A percentile compares a stretch with the other conserved stretches of the same genome.
phyloP scores from a whole-genome alignment of 1,284 basidiomycete genomes.

The Xanthoconium separans region DNA sequence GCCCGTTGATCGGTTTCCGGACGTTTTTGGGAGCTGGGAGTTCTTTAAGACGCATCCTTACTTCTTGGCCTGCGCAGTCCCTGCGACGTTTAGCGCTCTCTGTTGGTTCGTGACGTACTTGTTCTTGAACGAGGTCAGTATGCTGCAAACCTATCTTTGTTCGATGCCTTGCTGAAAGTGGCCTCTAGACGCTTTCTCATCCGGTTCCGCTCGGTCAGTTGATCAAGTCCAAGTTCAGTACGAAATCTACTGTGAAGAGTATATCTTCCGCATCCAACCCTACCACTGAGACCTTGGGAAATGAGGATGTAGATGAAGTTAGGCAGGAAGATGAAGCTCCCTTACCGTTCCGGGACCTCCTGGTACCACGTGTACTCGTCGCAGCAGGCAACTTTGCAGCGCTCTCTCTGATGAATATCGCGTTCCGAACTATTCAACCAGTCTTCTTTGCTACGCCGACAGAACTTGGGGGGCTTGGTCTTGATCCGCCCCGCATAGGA shows the following conservation, averaged over 20 bases:
- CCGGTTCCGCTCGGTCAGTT: conserved; percentile 18
- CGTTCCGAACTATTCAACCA: conserved; percentile 65
- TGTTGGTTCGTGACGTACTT: conserved; percentile 58
- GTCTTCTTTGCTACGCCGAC: conserved; percentile 69
- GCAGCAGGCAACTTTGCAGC: conserved; percentile 65
- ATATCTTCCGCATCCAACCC: neutral
- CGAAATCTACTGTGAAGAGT: neutral
- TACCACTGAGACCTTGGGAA: conserved; percentile 17
- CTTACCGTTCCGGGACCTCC: conserved; percentile 49
- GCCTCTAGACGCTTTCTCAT: conserved; percentile 22
- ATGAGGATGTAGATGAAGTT: conserved; percentile 20
- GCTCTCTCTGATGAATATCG: conserved; percentile 67
- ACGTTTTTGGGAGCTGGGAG: conserved; percentile 55
- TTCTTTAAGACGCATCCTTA: conserved; percentile 73
- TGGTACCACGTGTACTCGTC: conserved; percentile 56
- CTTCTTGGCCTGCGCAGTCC: conserved; percentile 70
- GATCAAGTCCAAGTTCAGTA: conserved; percentile 15
- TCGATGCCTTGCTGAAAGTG: neutral
- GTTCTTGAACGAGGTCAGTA: conserved; percentile 60
- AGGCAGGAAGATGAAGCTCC: conserved; percentile 36
- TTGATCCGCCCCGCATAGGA: conserved; percentile 61
- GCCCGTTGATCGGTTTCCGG: conserved; percentile 69
- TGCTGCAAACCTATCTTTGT: neutral
- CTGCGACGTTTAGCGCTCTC: conserved; percentile 63
- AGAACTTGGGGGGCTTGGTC: conserved; percentile 63